Conservation (phyloP, 179 eudicot species). For the Silene noctiflora region DNA sequence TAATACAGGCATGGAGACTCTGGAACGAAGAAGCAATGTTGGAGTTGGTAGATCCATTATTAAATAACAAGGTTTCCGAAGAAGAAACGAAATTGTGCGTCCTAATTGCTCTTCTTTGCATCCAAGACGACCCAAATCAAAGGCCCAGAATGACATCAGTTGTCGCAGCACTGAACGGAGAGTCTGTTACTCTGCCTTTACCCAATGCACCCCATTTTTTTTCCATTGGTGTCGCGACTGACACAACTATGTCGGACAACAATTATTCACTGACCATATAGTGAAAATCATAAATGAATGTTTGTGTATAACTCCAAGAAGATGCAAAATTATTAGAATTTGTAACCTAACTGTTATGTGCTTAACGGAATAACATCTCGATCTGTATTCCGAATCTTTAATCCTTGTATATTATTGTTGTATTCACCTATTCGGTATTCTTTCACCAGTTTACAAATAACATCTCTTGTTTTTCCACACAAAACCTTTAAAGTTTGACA, state of each 20-base stretch:
- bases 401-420: too few species aligned
- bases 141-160: constrained; percentile 48
- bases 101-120: constrained; percentile 43
- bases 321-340: not conserved
- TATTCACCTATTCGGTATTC: too few species aligned
- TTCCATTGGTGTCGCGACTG: not conserved
- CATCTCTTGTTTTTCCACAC: too few species aligned
- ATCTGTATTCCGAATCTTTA: too few species aligned
- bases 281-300: not conserved
- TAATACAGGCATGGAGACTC: constrained; percentile 46
- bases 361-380: too few species aligned
- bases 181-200: not conserved
- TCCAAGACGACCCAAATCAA: constrained; percentile 37
- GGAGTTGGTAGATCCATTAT: constrained; percentile 33
- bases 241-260: not conserved
- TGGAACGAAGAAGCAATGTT: constrained; percentile 36
- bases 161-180: constrained; percentile 34
- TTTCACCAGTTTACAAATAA: not conserved
- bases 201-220: constrained; percentile 11
- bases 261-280: not conserved
- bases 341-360: not conserved
- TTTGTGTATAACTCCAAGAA: not conserved
- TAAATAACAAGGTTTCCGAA: constrained; percentile 12
- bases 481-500: too few species aligned
- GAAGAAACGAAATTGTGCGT: constrained; percentile 37